Evolutionary conservation across 1,284 basidiomycete genomes (phyloP), one percentile per base, ranked within the genome.

Genomic region (Exsudoporus floridanus): DNA sequence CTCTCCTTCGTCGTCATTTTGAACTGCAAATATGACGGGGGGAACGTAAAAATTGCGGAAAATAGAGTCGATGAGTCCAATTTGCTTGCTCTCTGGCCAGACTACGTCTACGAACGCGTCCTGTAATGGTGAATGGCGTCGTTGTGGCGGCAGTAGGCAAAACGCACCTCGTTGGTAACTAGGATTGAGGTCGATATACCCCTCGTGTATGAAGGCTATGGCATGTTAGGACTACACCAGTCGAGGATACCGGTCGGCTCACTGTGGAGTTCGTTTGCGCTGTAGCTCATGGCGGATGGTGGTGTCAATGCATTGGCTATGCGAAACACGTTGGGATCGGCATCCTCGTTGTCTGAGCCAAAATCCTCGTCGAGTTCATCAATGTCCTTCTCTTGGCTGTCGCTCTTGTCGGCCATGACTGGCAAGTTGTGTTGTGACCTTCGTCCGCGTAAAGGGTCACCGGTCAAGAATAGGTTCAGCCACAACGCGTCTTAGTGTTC

Each of bases 41-140:
- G 86, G 88, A 8, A 90, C 80, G 56, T 83, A 88, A 61, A 79
- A 86, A 58, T 89, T 86, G 47, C 80, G 82, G 56, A 83, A 86
- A n/a, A 90, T 73, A 0, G 88, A 90, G 61, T 90, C 84, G 23
- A 90, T 81, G n/a, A 91, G 77, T 33, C 77, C 77, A 43, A 80
- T 77, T 59, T 90, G 87, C 59, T 90, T 90, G 38, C 65, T 66
- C 54, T 81, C 79, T 1, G 84, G 73, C 88, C 88, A 90, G 2
- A 90, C 88, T 21, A 89, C 75, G 52, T 86, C 88, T 89, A 49
- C 7, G 28, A 34, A 56, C 7, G 23, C 33, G 25, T 7, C 28
- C 18, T 44, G 43, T 51, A 46, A 35, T 0, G 37, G 38, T 46
- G 38, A 59, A 50, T 33, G 35, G 31, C 14, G 46, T 31, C 5